Base-by-base conservation (phyloP, 2,329 filamentous ascomycete genomes). In the Lecanicillium sp. region DNA sequence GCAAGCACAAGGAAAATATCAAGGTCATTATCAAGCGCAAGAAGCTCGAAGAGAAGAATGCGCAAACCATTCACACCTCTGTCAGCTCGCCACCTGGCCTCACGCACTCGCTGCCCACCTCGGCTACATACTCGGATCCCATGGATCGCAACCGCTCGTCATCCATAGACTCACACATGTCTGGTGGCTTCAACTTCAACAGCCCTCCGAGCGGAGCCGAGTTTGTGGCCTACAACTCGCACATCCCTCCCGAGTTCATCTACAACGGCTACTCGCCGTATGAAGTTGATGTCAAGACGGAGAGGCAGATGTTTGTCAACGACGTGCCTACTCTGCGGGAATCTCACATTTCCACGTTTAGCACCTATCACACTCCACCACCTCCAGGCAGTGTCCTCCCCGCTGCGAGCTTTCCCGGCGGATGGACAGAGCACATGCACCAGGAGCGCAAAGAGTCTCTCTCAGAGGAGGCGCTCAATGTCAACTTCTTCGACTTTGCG, bases 11-110 rank as follows among this genome's bases (percentile, higher is more conserved):
- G 68, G 92, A 97, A 58, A 70, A 82, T 50, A 94, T 98, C 73
- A 98, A 98, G 74, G 83, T 84, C 64, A 87, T 90, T 63, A 97
- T 98, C 72, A 96, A 95, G 78, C 79, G 83, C 59, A 97, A 92
- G 59, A 97, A 97, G 76, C 74, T 94, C 50, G 81, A 81, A 18
- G 90, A 96, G 66, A 95, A 95, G 77, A 72, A 77, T 37, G 72
- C 79, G 37, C 65, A 71, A 53, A 67, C 66, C 32, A 69, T 77
- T 40, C 68, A 72, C 46, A 71, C 70, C 39, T 68, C 73, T 29
- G 65, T 75, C 49, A 69, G 76, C 60, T 85, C 85, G 40, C 86
- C 86, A 47, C 84, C 84, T 9, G 81, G 82, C 48, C 73, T 92
- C 40, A 86, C 84, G 53, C 84, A 89, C 63, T 92, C 87, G 14